phyloP scores from a whole-genome alignment of 2,329 filamentous ascomycete genomes.

The Aspergillus novofumigatus region DNA sequence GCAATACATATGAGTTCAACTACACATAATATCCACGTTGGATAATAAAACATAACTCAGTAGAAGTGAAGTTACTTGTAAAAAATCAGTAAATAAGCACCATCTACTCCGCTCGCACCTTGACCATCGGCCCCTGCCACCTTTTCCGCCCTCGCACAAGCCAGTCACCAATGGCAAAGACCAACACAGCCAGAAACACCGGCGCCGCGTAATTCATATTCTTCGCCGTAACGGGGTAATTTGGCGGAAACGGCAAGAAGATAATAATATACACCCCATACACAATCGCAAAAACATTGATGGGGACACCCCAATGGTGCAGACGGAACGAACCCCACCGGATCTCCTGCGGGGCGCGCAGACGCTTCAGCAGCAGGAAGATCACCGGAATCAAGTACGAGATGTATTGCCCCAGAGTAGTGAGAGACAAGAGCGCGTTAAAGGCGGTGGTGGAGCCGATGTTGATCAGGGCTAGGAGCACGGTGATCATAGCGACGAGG shows the following conservation, averaged over 20 bases:
- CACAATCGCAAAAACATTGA: constrained; percentile 17
- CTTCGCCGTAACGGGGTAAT: constrained; percentile 17
- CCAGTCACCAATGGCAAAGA: constrained; percentile 16
- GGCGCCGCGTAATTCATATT: constrained; percentile 24
- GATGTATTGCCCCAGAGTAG: constrained; percentile 45
- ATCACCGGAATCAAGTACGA: constrained; percentile 47
- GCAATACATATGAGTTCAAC: too few species aligned
- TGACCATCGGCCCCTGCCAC: constrained; percentile 3
- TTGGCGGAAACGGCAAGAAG: constrained; percentile 21
- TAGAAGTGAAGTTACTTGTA: too few species aligned
- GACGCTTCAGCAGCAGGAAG: constrained; percentile 21
- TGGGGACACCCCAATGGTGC: constrained; percentile 13
- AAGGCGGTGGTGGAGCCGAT: constrained; percentile 48
- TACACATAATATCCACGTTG: too few species aligned
- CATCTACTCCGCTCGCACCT: not conserved
- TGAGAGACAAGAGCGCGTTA: constrained; percentile 51
- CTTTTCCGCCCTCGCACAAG: constrained; percentile 5
- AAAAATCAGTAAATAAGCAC: too few species aligned
- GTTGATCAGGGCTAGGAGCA: constrained; percentile 42
- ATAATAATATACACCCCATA: constrained; percentile 20
- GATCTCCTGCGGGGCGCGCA: constrained; percentile 1
- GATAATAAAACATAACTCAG: too few species aligned
- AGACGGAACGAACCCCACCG: constrained; percentile 17
- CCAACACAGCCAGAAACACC: constrained; percentile 12
- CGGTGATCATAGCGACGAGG: constrained; percentile 21